phyloP scores from a whole-genome alignment of 345 rosid species.

The Reutealis trisperma region DNA sequence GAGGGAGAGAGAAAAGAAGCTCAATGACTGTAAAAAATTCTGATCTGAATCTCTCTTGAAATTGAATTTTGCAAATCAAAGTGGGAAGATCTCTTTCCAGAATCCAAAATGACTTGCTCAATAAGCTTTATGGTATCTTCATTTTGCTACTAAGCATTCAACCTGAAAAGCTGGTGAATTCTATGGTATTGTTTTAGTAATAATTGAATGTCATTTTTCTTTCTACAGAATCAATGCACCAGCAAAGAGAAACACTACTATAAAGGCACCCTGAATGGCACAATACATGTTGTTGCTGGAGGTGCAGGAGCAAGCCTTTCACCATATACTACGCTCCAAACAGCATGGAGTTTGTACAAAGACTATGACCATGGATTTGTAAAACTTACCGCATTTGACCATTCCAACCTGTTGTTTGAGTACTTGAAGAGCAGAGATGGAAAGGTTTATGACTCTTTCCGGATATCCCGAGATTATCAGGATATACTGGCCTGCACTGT shows the following conservation, averaged over 20 bases:
- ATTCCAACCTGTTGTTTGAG: constrained; percentile 56
- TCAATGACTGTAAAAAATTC: too few relatives aligned
- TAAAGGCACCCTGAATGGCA: constrained; percentile 55
- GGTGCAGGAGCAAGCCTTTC: constrained; percentile 70
- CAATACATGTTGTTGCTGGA: constrained; percentile 74
- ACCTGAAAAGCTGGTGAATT: background rate
- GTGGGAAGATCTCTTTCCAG: too few relatives aligned
- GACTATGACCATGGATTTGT: constrained; percentile 46
- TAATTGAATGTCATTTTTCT: background rate
- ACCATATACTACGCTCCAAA: constrained; percentile 43
- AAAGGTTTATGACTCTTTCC: constrained; percentile 62
- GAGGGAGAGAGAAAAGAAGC: too few relatives aligned
- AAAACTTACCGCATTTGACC: constrained; percentile 59
- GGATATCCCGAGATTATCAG: constrained; percentile 50
- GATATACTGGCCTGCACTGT: constrained; percentile 55
- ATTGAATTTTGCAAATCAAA: too few relatives aligned
- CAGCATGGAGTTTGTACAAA: constrained; percentile 56
- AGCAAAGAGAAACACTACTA: constrained; percentile 48
- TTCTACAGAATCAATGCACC: constrained; percentile 59
- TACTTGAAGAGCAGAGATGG: constrained; percentile 79
- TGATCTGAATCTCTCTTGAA: too few relatives aligned
- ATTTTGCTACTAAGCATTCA: background rate
- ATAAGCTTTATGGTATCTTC: too few relatives aligned
- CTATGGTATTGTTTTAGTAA: constrained; percentile 4
- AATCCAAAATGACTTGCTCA: too few relatives aligned